These are phyloP conservation scores for Haplosporangium gracile DNA, from an alignment of 192 early-diverging fungal species.

Conservation along the genomic window DNA sequence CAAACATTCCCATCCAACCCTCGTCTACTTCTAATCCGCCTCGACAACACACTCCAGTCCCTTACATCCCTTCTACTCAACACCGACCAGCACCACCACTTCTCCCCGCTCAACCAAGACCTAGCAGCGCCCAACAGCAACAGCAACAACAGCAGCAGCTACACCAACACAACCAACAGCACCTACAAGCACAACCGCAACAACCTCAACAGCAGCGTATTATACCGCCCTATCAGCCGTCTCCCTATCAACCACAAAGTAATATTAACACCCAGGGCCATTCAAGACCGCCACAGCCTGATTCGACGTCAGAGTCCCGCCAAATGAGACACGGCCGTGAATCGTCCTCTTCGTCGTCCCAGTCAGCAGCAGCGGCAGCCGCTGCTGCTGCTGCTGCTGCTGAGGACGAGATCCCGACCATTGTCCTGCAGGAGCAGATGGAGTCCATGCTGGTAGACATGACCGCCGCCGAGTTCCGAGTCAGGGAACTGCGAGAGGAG, in stretches of 20 bases:
- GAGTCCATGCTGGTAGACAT: constrained; percentile 43
- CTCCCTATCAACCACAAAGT: not conserved
- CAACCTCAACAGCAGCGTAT: constrained; percentile 13
- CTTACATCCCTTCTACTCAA: constrained; percentile 9
- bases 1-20: constrained; percentile 40
- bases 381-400: not conserved
- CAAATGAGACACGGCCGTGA: not conserved
- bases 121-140: constrained; percentile 7
- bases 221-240: constrained; percentile 8
- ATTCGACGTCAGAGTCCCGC: not conserved
- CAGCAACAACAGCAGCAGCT: constrained; percentile 9
- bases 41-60: not conserved
- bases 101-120: constrained; percentile 13
- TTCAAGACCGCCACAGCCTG: constrained; percentile 22
- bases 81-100: constrained; percentile 17
- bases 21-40: not conserved
- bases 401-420: constrained; percentile 50
- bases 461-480: constrained; percentile 32
- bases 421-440: constrained; percentile 55
- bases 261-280: constrained; percentile 13
- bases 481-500: constrained; percentile 43
- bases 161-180: constrained; percentile 16
- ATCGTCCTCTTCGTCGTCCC: not conserved
- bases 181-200: constrained; percentile 7
- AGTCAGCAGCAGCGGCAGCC: not conserved